Base-by-base conservation (phyloP, 441 rosid genomes). In the Breynia disticha region DNA sequence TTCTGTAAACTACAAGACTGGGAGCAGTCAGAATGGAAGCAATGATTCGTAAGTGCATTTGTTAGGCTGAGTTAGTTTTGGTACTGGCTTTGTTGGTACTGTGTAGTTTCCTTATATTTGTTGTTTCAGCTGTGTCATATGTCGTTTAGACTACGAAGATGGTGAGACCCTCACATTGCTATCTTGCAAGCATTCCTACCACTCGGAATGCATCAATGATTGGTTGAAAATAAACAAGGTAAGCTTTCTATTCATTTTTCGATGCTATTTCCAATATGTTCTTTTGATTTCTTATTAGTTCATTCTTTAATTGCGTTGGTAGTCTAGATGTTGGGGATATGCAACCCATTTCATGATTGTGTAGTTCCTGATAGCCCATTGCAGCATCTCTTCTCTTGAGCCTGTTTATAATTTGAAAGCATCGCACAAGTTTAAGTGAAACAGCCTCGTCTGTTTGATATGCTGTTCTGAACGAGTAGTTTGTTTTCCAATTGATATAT, bases 211-310 rank as follows among this genome's bases (percentile, higher is more conserved):
- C 83, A 79, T 93, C 68, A 84, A 81, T 57, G 76, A 86, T 67
- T 93, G 99, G 99, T 79, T 93, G 83, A 72, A 83, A 70, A 93
- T 89, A 79, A 93, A 89, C 74, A 89, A 79, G 95, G 97, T 86
- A 71, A 9, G 59, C 10, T 48, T 58, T 19, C 46, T 0, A 13
- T 19, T 48, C 3, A 9, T 16, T 22, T 21, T 12, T 5, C 35
- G 8, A 28, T 28, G 35, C 1, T n/a, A n/a, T 43, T 8, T 43
- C 19, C 48, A 32, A 16, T 39, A 7, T 28, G 15, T 21, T 11
- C 55, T 13, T 17, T 8, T 17, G 17, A 3, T 16, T 46, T 43
- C 12, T 15, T 41, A 11, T 41, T 9, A 15, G 44, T 41, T 41
- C 12, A 9, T 39, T 39, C n/a, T 41, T 41, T 41, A 5, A 11